phyloP scores from a whole-genome alignment of 768 basidiomycete genomes.

The Cyathus striatus region DNA sequence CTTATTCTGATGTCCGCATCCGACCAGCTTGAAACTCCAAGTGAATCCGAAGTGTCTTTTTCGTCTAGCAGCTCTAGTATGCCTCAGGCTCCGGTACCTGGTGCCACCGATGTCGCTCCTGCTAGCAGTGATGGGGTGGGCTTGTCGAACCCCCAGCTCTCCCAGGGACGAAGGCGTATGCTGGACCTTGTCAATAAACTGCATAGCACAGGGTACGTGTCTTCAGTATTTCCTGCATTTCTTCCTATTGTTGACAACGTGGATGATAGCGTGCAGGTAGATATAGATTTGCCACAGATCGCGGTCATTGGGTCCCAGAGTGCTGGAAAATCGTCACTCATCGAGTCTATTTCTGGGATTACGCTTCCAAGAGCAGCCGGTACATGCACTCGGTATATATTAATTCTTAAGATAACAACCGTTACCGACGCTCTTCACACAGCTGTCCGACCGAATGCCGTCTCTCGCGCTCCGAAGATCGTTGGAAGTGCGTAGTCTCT shows the following conservation, averaged over 20 bases:
- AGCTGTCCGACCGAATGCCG: conserved; percentile 51
- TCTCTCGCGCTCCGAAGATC: conserved; percentile 25
- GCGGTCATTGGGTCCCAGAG: conserved; percentile 64
- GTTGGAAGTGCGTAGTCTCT: conserved; percentile 40
- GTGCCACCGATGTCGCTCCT: background rate
- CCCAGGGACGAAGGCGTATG: conserved; percentile 39
- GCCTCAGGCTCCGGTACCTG: background rate
- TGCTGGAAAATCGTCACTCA: no score
- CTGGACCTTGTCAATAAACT: conserved; percentile 57
- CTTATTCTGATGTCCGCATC: no score
- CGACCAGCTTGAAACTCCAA: no score
- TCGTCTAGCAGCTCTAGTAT: background rate
- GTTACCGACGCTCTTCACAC: background rate
- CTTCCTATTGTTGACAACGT: conserved; percentile 58
- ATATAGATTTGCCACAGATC: conserved; percentile 59
- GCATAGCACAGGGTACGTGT: conserved; percentile 53
- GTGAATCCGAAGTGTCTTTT: no score
- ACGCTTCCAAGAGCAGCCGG: conserved; percentile 58
- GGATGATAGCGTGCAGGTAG: conserved; percentile 63
- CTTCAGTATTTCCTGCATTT: conserved; percentile 50
- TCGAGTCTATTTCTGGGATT: no score
- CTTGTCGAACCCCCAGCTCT: conserved; percentile 41
- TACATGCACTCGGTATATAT: conserved; percentile 55
- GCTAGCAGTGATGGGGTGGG: conserved; percentile 45
- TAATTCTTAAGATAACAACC: background rate